Base-by-base conservation (phyloP, 345 rosid species). In the Ricinus communis region DNA sequence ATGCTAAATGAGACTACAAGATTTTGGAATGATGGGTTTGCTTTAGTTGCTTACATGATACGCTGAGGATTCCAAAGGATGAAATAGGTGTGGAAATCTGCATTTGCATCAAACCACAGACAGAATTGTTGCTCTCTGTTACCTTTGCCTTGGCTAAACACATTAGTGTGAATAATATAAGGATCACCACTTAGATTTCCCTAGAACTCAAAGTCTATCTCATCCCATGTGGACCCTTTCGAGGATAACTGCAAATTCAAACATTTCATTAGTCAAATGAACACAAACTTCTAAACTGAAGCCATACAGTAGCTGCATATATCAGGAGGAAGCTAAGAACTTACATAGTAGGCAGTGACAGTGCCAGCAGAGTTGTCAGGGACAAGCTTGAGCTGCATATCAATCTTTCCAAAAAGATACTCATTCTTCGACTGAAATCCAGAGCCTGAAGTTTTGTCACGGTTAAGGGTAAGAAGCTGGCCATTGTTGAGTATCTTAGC, bases 81-180 rank as follows among this genome's bases (percentile, higher is more conserved):
- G 47, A 91, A 81, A 69, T 90, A 90, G n/a, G 96, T 90, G 82
- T 88, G 93, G 69, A 86, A 90, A 74, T 80, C 83, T 36, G 86
- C 78, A 9, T 87, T 85, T 7, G 90, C 93, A 36, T 90, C 91
- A 63, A 88, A 88, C 91, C 91, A 90, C 40, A 90, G 85, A 71
- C 85, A 69, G 59, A 88, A 90, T 36, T 90, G 96, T 59, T 90
- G 91, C 76, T 90, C 91, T 70, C 86, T 83, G 66, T 81, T 77
- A 69, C 93, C 96, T 72, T 86, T 85, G 2, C 93, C 93, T 71
- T 86, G 87, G 62, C 82, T 84, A 53, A 69, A 88, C 56, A 90
- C 82, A 60, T 90, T 88, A 0, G 91, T 90, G 71, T 90, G 96
- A 55, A 88, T 76, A 30, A 72, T 75, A 27, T 85, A 88, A 57